These are phyloP conservation scores for Diaporthe vaccinii DNA, from an alignment of 2,329 filamentous ascomycete genomes.

Conservation along the genomic window DNA sequence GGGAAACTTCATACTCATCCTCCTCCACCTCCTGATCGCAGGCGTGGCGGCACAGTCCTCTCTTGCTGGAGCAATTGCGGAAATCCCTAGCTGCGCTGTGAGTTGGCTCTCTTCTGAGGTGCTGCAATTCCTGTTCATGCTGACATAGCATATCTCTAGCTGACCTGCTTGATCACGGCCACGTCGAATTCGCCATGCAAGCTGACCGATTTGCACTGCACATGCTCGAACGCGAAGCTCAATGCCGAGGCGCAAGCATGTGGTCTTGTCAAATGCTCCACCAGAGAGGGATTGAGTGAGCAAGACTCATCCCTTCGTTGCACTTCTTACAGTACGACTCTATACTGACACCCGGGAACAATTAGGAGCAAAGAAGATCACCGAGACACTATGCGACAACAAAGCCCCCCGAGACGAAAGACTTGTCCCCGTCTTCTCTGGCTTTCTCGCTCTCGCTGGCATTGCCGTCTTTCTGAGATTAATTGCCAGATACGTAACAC, in stretches of 20 bases:
- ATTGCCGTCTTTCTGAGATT: constrained; percentile 3
- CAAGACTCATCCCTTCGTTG: too few species aligned
- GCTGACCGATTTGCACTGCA: constrained; percentile 15
- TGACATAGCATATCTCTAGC: not conserved
- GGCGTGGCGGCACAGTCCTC: not conserved
- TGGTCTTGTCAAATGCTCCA: constrained; percentile 8
- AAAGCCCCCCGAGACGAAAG: not conserved
- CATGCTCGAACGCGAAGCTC: constrained; percentile 15
- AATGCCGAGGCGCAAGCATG: not conserved
- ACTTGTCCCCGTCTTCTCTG: constrained; percentile 1
- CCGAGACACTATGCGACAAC: constrained; percentile 14
- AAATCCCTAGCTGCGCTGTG: constrained; percentile 10
- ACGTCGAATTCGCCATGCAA: not conserved
- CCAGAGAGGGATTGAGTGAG: constrained; percentile 19
- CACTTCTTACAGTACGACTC: not conserved
- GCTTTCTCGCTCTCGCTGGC: constrained; percentile 8
- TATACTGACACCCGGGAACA: not conserved
- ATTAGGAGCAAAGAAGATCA: constrained; percentile 18
- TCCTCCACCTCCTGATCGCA: constrained; percentile 6
- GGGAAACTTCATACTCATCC: not conserved
- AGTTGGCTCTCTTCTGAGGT: not conserved
- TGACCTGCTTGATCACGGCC: constrained; percentile 9
- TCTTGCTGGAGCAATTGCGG: not conserved
- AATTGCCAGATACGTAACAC: not conserved
- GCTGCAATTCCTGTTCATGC: not conserved